These are phyloP conservation scores for Setaria italica DNA, from an alignment of 202 grass and related monocot species.

Conservation along the genomic window DNA sequence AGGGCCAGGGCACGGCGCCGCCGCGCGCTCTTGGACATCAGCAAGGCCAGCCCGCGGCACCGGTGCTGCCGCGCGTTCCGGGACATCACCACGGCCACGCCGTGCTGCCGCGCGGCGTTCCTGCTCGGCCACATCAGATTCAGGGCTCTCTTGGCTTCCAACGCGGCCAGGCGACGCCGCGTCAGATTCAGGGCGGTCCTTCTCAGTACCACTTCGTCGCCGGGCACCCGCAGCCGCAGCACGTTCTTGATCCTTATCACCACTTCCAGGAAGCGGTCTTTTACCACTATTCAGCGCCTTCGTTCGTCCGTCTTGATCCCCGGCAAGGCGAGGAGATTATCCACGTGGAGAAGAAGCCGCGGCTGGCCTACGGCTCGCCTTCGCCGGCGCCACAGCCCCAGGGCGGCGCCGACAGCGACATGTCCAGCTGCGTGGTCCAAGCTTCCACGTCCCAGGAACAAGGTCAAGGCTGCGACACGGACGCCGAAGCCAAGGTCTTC, in stretches of 20 bases:
- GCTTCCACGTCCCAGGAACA: background rate
- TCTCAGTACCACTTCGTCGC: background rate
- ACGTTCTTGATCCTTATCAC: background rate
- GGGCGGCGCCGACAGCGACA: background rate
- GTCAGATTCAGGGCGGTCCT: background rate
- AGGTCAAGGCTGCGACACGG: background rate
- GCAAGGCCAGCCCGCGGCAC: background rate
- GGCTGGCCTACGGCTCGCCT: background rate
- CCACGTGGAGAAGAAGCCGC: conserved; percentile 16
- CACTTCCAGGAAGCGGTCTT: too few relatives aligned
- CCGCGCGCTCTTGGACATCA: background rate
- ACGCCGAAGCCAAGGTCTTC: background rate
- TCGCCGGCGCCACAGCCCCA: background rate
- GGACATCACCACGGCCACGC: background rate
- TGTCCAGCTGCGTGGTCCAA: background rate
- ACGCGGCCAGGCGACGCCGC: background rate
- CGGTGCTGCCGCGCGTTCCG: background rate
- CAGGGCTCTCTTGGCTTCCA: background rate
- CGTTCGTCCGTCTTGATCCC: background rate
- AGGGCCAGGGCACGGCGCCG: background rate
- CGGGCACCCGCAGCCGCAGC: background rate
- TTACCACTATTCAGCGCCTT: background rate
- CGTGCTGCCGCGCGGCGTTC: background rate
- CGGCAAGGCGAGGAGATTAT: background rate
- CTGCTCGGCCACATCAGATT: background rate